These are phyloP conservation scores for Trichoderma pleuroti DNA, from an alignment of 2,329 filamentous ascomycete genomes.

Conservation along the genomic window DNA sequence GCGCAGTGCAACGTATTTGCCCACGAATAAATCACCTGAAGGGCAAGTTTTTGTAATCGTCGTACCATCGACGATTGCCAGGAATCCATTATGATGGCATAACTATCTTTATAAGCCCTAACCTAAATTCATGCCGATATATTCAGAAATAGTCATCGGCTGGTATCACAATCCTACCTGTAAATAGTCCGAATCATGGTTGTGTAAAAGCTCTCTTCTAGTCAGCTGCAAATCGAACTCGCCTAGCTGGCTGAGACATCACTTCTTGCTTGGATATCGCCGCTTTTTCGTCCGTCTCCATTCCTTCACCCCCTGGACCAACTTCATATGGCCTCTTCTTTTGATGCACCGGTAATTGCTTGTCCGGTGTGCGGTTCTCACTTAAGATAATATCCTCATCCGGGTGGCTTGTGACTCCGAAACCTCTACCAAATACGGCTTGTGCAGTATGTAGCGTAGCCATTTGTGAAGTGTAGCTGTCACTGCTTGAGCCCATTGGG, in stretches of 20 bases:
- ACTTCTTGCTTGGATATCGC: slow-evolving; percentile 16
- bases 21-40: neutral
- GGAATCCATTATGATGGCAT: neutral
- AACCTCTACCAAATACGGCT: slow-evolving; percentile 50
- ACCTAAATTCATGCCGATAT: neutral
- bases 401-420: slow-evolving; percentile 40
- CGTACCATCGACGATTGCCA: neutral
- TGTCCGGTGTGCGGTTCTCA: slow-evolving; percentile 20
- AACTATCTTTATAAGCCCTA: neutral
- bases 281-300: neutral
- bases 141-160: neutral
- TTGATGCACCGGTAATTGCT: neutral
- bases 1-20: neutral
- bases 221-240: slow-evolving; percentile 32
- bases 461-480: slow-evolving; percentile 46
- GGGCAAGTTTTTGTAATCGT: neutral
- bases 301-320: slow-evolving; percentile 20
- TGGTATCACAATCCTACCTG: neutral
- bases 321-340: slow-evolving; percentile 27
- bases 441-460: slow-evolving; percentile 44
- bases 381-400: slow-evolving; percentile 44
- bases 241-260: slow-evolving; percentile 29
- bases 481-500: slow-evolving; percentile 28
- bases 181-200: neutral
- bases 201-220: slow-evolving; percentile 19